Conservation (phyloP, 2,329 filamentous ascomycete genomes). For the Ilyonectria mors-panacis region DNA sequence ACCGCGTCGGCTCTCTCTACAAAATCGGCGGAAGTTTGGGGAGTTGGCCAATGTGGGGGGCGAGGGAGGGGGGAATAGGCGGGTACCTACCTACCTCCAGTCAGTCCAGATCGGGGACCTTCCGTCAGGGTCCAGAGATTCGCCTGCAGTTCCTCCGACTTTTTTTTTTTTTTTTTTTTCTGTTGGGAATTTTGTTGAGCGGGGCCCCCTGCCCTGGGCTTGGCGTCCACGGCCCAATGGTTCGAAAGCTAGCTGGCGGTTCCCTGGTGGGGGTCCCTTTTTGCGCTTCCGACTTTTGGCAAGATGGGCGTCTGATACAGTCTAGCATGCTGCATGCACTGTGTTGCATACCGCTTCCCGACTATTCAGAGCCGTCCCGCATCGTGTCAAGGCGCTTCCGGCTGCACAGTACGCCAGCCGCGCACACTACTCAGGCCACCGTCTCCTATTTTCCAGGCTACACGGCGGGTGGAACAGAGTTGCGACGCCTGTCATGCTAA, state of each 20-base stretch:
- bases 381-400: not conserved
- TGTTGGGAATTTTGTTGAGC: conserved; percentile 58
- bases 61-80: not conserved
- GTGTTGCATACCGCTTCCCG: not conserved
- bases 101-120: conserved; percentile 24
- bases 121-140: conserved; percentile 29
- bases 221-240: conserved; percentile 39
- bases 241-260: conserved; percentile 28
- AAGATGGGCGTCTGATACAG: not conserved
- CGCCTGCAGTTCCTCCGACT: conserved; percentile 30
- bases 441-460: not conserved
- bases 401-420: not conserved
- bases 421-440: not conserved
- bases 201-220: conserved; percentile 42
- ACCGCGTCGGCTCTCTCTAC: not conserved
- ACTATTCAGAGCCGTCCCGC: not conserved
- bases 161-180: conserved; percentile 45
- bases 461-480: not conserved
- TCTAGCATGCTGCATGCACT: not conserved
- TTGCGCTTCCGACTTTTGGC: not conserved
- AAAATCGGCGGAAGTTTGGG: conserved; percentile 7
- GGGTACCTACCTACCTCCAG: conserved; percentile 22
- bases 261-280: not conserved
- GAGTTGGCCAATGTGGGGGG: conserved; percentile 6
- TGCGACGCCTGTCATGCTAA: not conserved